Evolutionary conservation across 768 basidiomycete genomes (phyloP).

Genomic region (Lactifluus echinatus): DNA sequence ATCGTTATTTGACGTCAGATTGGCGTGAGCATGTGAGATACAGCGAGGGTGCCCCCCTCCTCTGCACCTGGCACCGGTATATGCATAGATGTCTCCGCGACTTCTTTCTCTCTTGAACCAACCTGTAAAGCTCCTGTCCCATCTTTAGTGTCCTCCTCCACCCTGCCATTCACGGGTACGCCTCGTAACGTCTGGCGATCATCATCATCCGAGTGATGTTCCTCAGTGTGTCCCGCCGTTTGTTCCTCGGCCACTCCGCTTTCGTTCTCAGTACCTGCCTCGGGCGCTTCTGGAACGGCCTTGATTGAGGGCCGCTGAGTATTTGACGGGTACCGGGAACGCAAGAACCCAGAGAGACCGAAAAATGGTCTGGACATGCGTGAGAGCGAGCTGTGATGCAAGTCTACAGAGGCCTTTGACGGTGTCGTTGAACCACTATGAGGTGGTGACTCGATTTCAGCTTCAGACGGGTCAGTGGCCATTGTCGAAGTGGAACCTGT

Average conservation of each 20-base stretch:
- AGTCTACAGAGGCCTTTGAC: constrained; percentile 27
- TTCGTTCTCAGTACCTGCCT: constrained; percentile 17
- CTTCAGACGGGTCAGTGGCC: constrained; percentile 25
- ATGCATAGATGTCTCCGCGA: not conserved
- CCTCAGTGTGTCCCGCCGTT: constrained; percentile 4
- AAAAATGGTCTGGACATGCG: constrained; percentile 39
- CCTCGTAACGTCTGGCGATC: constrained; percentile 1
- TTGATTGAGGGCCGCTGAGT: constrained; percentile 23
- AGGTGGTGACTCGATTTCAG: constrained; percentile 34
- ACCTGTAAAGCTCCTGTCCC: not conserved
- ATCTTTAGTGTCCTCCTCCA: not conserved
- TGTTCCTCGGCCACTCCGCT: constrained; percentile 20
- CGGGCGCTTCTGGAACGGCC: constrained; percentile 21
- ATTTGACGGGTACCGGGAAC: constrained; percentile 50
- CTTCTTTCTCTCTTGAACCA: not conserved
- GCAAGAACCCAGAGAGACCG: constrained; percentile 49
- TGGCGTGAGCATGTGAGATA: constrained; percentile 4
- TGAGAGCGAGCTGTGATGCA: constrained; percentile 10
- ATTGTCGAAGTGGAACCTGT: not conserved
- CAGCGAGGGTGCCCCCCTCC: not conserved
- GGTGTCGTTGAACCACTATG: constrained; percentile 54
- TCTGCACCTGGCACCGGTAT: not conserved
- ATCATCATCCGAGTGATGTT: not conserved
- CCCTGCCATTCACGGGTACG: constrained; percentile 26
- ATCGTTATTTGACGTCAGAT: not conserved